Base-by-base conservation (phyloP, 805 yeast species). In the Myxozyma vanderwaltii region DNA sequence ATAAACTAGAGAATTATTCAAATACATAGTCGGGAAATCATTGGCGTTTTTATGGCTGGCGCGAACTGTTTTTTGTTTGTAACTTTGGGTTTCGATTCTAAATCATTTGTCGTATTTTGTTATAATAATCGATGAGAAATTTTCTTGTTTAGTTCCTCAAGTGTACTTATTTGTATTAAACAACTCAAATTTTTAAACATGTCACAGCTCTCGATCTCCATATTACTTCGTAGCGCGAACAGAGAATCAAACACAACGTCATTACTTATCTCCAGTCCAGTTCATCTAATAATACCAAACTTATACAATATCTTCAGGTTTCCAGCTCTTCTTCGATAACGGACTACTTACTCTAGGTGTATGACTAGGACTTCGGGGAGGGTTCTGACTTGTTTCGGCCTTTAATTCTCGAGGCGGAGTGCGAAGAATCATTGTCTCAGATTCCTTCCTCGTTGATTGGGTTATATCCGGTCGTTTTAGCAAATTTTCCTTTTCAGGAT, bases 321-420 rank as follows among this genome's bases (percentile, higher is more conserved):
- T 48, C 63, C 61, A 59, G 41, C 58, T 45, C 15, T 47, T 36
- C 29, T 54, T 50, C 10, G 66, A 52, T 24, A 63, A 35, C 21
- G 66, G 66, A 26, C 66, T 63, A 49, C 66, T 63, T 15, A 63
- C 33, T 15, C 12, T 36, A 5, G 66, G 66, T 27, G 48, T 47
- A 50, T 62, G 63, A 21, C 36, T 19, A 29, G 46, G 54, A 19
- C 52, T 54, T 15, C 29, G 29, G n/a, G 29, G 38, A 7, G 36
- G 17, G 15, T 38, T 13, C 6, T 17, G 45, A 33, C 35, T 17
- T 15, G 46, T 33, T 7, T 38, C 44, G 6, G 44, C 33, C 3
- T 24, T 36, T 10, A 35, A 31, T 7, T 15, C 41, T 8, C 5
- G n/a, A 10, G 49, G 40, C n/a, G 49, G 47, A 5, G 41, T 43